phyloP scores from a whole-genome alignment of 2,329 filamentous ascomycete genomes.

The Fusarium albidum region DNA sequence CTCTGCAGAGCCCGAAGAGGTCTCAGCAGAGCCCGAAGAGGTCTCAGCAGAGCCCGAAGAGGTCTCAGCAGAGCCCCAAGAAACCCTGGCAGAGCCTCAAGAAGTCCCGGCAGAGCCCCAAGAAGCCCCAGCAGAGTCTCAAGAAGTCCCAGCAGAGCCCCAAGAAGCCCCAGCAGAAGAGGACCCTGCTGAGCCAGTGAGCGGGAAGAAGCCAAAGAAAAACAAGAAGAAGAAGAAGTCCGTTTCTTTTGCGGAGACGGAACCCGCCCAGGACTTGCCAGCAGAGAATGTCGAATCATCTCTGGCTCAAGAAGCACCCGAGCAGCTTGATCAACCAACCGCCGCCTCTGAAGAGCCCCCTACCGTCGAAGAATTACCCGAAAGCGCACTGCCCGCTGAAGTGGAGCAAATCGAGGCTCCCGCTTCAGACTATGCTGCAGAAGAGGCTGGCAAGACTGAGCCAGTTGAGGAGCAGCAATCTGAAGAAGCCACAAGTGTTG shows the following conservation, averaged over 20 bases:
- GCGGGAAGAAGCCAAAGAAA: slow-evolving; percentile 40
- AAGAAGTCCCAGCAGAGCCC: slow-evolving; percentile 18
- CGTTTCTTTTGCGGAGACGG: slow-evolving; percentile 26
- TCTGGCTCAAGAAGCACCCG: slow-evolving; percentile 13
- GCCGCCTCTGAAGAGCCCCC: slow-evolving; percentile 4
- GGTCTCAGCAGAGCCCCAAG: too few species aligned
- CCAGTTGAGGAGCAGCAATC: slow-evolving; percentile 1
- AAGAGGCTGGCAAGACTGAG: slow-evolving; percentile 2
- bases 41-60: too few species aligned
- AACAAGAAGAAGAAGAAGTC: slow-evolving; percentile 44
- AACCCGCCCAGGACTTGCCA: slow-evolving; percentile 6
- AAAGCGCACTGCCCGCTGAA: background rate
- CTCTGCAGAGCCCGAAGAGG: too few species aligned
- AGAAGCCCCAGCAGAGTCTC: too few species aligned
- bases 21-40: too few species aligned
- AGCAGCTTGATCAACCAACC: slow-evolving; percentile 10
- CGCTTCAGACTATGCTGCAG: background rate
- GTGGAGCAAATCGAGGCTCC: slow-evolving; percentile 8
- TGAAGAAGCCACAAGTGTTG: slow-evolving; percentile 5
- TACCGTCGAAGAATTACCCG: slow-evolving; percentile 5
- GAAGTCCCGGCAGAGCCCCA: too few species aligned
- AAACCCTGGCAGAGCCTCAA: too few species aligned
- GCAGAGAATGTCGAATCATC: slow-evolving; percentile 18
- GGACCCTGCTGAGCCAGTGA: slow-evolving; percentile 19
- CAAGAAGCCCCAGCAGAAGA: slow-evolving; percentile 27